phyloP scores from a whole-genome alignment of 371 early-diverging fungal species.

The Mucor mucedo region DNA sequence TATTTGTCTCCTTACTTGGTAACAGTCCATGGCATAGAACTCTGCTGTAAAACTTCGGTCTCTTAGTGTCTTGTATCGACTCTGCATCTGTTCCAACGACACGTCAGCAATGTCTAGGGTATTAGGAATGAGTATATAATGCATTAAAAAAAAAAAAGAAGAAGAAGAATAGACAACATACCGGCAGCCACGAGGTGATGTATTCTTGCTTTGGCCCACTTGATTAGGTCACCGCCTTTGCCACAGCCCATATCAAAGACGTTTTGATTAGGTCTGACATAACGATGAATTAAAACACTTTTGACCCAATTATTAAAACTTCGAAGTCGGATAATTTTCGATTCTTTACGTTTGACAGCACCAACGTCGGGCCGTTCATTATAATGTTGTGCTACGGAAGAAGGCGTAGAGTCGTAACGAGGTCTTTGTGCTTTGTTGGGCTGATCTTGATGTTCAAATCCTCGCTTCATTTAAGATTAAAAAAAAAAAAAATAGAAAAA shows the following conservation, averaged over 20 bases:
- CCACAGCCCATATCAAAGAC: conserved; percentile 98
- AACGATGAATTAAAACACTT: conserved; percentile 80
- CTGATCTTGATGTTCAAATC: conserved; percentile 1
- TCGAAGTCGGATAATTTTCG: conserved; percentile 84
- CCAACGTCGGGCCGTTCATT: conserved; percentile 88
- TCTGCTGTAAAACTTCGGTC: conserved; percentile 66
- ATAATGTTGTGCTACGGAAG: conserved; percentile 88
- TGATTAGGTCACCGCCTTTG: conserved; percentile 98
- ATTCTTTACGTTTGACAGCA: conserved; percentile 75
- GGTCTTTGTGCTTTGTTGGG: background rate
- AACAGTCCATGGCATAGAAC: conserved; percentile 86
- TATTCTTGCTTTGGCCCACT: conserved; percentile 84
- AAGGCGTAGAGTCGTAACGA: conserved; percentile 15
- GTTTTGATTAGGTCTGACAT: conserved; percentile 51
- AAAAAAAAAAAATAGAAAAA: conserved; percentile 14
- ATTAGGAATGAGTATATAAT: conserved; percentile 1
- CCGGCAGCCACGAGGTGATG: conserved; percentile 75
- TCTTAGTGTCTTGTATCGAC: conserved; percentile 70
- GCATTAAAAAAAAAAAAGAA: background rate
- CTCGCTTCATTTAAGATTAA: conserved; percentile 17
- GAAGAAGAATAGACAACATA: conserved; percentile 20
- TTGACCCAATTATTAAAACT: conserved; percentile 98
- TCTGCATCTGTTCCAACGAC: conserved; percentile 89
- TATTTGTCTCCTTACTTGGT: conserved; percentile 49
- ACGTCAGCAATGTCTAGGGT: conserved; percentile 89